phyloP scores from a whole-genome alignment of 2,329 filamentous ascomycete species.

The Corynespora cassiicola region DNA sequence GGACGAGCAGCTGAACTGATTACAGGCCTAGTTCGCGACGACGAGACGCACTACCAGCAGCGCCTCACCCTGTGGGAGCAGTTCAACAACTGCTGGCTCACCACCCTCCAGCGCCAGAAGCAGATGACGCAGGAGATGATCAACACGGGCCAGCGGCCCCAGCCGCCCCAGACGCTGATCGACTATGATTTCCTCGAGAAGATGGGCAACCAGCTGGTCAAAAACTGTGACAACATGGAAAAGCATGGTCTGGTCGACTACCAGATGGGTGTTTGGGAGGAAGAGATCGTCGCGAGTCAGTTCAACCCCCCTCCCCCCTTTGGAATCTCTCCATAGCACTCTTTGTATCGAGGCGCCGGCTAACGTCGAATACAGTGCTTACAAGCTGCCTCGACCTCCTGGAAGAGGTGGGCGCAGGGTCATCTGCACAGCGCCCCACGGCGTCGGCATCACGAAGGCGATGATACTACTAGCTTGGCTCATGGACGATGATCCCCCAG shows the following conservation, averaged over 20 bases:
- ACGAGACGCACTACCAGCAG: slow-evolving; percentile 75
- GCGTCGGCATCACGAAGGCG: slow-evolving; percentile 41
- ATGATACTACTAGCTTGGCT: slow-evolving; percentile 22
- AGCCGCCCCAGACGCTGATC: slow-evolving; percentile 69
- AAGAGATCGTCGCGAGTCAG: slow-evolving; percentile 85
- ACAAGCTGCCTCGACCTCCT: slow-evolving; percentile 61
- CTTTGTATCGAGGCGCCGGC: slow-evolving; percentile 3
- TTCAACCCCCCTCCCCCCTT: slow-evolving; percentile 21
- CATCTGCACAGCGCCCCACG: slow-evolving; percentile 36
- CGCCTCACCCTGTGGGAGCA: slow-evolving; percentile 89
- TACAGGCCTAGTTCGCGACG: slow-evolving; percentile 82
- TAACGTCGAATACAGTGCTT: slow-evolving; percentile 51
- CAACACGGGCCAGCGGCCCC: slow-evolving; percentile 63
- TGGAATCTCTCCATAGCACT: neutral
- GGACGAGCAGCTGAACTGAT: slow-evolving; percentile 51
- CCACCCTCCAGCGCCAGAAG: slow-evolving; percentile 82
- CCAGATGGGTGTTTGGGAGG: slow-evolving; percentile 95
- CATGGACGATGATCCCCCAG: slow-evolving; percentile 14
- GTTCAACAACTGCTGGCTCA: slow-evolving; percentile 92
- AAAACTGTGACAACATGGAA: slow-evolving; percentile 85
- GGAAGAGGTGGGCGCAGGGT: slow-evolving; percentile 48
- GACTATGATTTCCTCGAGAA: slow-evolving; percentile 72
- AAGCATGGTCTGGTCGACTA: slow-evolving; percentile 96
- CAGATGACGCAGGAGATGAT: slow-evolving; percentile 70
- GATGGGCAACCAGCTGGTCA: slow-evolving; percentile 82